Evolutionary conservation across 495 filamentous ascomycete genomes (phyloP), one percentile per base, ranked within the genome.

Genomic region (Penicillium herquei): DNA sequence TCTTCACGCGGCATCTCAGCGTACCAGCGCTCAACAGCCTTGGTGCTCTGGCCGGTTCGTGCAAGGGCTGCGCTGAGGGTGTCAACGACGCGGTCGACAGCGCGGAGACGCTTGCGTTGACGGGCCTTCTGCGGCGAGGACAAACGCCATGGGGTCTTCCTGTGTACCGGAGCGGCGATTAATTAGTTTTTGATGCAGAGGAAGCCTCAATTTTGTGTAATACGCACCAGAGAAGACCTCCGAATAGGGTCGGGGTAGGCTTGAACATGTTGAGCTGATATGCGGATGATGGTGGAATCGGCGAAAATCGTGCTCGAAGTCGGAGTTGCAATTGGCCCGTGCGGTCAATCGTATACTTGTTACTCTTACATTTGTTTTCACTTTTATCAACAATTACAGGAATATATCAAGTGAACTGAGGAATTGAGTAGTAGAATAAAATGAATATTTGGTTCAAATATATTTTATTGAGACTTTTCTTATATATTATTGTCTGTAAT

Each of bases 61-160:
- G 80, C 73, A 14, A 98, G 79, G 11, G 94, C 90, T 11, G 72
- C 81, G 67, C 87, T 87, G 54, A 98, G 65, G 7, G 84, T 87
- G 40, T 86, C 82, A 46, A 98, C 85, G 16, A 96, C 86, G 7
- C 75, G 78, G 75, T 98, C 94, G 50, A 98, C 93, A 52, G 84
- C 83, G 52, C 87, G 87, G 43, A 98, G 79, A 18, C 94, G 90
- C 70, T 87, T 82, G 52, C 94, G 86, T 55, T 97, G 94, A 32
- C 94, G 89, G 56, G 83, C 82, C 71, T 98, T 98, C 69, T 97
- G 94, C 62, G 86, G 87, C 52, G 78, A 71, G 40, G 94, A 98
- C 66, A 98, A 86, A 46, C 95, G 89, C 91, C 91, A 98, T 54
- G 94, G 95, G 70, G 88, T 92, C 86, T 98, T 98, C 94, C 94